Evolutionary conservation across 768 basidiomycete species (phyloP), one percentile per base, ranked within the genome.

Genomic region (Tulasnella sp.): DNA sequence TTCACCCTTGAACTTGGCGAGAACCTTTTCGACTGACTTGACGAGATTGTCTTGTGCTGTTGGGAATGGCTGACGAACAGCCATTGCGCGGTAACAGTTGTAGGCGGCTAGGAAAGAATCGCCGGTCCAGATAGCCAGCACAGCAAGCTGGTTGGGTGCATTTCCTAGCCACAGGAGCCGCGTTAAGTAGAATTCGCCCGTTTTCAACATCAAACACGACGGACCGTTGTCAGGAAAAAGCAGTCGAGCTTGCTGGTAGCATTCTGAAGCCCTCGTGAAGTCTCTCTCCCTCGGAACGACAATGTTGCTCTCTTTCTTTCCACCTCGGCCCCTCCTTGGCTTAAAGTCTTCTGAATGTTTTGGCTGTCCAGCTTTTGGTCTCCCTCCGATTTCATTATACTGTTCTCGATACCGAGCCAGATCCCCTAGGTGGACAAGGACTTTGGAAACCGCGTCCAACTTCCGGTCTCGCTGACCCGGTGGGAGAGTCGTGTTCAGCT

Each of bases 111-210:
- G 81, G 77, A 96, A 94, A n/a, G 86, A 83, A 80, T 98, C 94
- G 74, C 86, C 85, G 76, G 90, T 84, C 79, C 97, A 95, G 5
- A 90, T 88, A 2, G 94, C 86, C 37, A 98, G 86, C 73, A 98
- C 95, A 4, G 96, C 97, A 22, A 98, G 87, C 79, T 98, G 97
- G 79, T 98, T 96, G 22, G 91, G 96, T 0, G 97, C 87, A 77
- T 98, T 95, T 12, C 71, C 71, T 72, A 36, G n/a, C n/a, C n/a
- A n/a, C n/a, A 19, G 7, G 8, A 81, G 81, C 79, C 71, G n/a
- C 4, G 35, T 34, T 36, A 22, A 16, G 16, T 39, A 26, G 37
- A n/a, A n/a, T n/a, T n/a, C n/a, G n/a, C n/a, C n/a, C 8, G 29
- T 62, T 40, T 7, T 0, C 14, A 8, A 14, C 29, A 76, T 79